phyloP scores from a whole-genome alignment of 306 rosid species.

The Vigna nakashimae region DNA sequence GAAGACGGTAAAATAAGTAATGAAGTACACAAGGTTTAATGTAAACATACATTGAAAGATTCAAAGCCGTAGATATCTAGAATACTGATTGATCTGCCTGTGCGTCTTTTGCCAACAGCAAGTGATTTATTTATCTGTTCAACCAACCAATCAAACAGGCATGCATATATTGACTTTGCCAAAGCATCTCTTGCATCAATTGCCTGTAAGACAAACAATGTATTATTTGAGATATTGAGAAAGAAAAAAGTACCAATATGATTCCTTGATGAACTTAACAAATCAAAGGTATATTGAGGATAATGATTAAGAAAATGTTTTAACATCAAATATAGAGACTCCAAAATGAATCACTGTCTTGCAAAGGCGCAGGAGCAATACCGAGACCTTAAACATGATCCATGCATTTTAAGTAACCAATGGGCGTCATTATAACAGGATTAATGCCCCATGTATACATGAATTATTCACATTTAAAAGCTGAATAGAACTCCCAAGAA shows the following conservation, averaged over 20 bases:
- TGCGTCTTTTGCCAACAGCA: conserved; percentile 91
- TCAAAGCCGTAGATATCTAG: conserved; percentile 97
- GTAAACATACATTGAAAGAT: conserved; percentile 65
- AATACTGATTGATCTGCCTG: conserved; percentile 97
- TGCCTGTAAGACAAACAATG: conserved; percentile 59
- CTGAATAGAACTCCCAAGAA: conserved; percentile 13
- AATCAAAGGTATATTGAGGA: background rate
- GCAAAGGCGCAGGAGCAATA: conserved; percentile 4
- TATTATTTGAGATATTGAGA: conserved; percentile 23
- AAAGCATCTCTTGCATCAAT: conserved; percentile 94
- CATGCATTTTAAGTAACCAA: conserved; percentile 20
- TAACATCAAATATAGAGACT: conserved; percentile 8
- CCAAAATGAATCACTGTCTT: conserved; percentile 18
- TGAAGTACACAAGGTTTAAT: background rate
- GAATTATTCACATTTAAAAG: conserved; percentile 26
- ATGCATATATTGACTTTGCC: conserved; percentile 94
- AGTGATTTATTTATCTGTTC: conserved; percentile 95
- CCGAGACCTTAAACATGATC: conserved; percentile 30
- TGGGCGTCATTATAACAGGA: conserved; percentile 27
- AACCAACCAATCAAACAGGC: conserved; percentile 95
- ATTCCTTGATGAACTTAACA: conserved; percentile 29
- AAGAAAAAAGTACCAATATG: conserved; percentile 6
- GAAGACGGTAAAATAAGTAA: background rate
- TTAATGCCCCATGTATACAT: background rate
- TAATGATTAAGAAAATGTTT: background rate